phyloP scores from a whole-genome alignment of 2,329 filamentous ascomycete species.

The Neofusicoccum kwambonambiense region DNA sequence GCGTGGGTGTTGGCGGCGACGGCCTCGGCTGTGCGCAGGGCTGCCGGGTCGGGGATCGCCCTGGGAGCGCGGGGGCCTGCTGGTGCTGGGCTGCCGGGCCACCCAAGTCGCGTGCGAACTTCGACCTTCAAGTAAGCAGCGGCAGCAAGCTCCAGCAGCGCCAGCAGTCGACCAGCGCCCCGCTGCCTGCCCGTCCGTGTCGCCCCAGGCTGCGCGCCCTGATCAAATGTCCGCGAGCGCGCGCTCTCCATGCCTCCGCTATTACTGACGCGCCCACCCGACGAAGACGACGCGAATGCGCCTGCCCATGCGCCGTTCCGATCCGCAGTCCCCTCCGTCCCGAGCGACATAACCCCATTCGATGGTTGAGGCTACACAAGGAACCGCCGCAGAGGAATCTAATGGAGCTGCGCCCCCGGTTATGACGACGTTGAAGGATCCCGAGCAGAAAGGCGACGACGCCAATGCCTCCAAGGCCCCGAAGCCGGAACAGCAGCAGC shows the following conservation, averaged over 20 bases:
- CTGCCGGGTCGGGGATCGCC: conserved; percentile 10
- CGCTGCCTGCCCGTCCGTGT: not conserved
- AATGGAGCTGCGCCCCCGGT: conserved; percentile 37
- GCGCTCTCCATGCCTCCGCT: conserved; percentile 17
- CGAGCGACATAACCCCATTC: conserved; percentile 27
- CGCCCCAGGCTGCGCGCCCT: not conserved
- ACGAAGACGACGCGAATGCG: conserved; percentile 18
- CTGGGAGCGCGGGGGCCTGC: conserved; percentile 1
- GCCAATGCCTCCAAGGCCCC: conserved; percentile 27
- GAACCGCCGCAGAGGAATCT: conserved; percentile 24
- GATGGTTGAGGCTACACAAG: conserved; percentile 38
- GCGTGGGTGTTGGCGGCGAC: not conserved
- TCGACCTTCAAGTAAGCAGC: conserved; percentile 11
- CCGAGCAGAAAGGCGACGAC: conserved; percentile 29
- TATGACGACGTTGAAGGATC: conserved; percentile 33
- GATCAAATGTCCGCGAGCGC: not conserved
- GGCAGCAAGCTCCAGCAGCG: not conserved
- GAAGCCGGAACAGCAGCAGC: conserved; percentile 20
- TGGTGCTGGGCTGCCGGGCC: not conserved
- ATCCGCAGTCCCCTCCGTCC: conserved; percentile 24
- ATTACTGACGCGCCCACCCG: conserved; percentile 16
- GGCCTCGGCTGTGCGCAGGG: conserved; percentile 14
- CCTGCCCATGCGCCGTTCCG: conserved; percentile 18
- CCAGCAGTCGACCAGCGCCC: not conserved
- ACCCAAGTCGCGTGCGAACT: conserved; percentile 8